phyloP scores from a whole-genome alignment of 139 green algal species.

The Chlorella sorokiniana region DNA sequence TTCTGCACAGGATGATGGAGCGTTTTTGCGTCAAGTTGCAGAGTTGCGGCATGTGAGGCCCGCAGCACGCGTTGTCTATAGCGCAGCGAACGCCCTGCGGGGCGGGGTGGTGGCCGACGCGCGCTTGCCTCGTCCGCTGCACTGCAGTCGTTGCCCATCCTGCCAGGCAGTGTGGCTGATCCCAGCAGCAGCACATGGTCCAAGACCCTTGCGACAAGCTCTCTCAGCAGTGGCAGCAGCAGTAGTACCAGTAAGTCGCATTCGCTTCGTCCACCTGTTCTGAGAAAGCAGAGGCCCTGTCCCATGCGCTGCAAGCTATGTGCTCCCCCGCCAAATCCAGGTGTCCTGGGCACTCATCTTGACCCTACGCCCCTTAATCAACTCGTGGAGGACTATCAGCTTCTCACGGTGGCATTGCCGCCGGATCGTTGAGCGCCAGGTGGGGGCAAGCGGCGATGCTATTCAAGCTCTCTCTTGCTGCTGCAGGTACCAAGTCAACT shows the following conservation, averaged over 20 bases:
- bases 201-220: neutral
- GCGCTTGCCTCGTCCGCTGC: neutral
- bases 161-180: neutral
- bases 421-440: slow-evolving; percentile 19
- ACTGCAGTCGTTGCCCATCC: slow-evolving; percentile 7
- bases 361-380: neutral
- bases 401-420: slow-evolving; percentile 24
- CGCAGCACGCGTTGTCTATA: neutral
- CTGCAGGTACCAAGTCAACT: neutral
- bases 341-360: neutral
- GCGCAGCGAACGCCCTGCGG: neutral
- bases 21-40: slow-evolving; percentile 5
- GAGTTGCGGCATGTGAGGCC: neutral
- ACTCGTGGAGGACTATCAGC: neutral
- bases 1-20: neutral
- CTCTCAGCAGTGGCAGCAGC: neutral
- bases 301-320: neutral
- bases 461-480: neutral
- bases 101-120: neutral
- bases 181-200: neutral
- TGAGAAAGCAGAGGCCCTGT: neutral
- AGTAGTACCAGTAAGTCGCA: slow-evolving; percentile 4
- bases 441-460: neutral
- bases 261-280: neutral
- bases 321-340: neutral